These are phyloP conservation scores for Aphanomyces stellatus DNA, from an alignment of 352 stramenopile species.

Conservation along the genomic window DNA sequence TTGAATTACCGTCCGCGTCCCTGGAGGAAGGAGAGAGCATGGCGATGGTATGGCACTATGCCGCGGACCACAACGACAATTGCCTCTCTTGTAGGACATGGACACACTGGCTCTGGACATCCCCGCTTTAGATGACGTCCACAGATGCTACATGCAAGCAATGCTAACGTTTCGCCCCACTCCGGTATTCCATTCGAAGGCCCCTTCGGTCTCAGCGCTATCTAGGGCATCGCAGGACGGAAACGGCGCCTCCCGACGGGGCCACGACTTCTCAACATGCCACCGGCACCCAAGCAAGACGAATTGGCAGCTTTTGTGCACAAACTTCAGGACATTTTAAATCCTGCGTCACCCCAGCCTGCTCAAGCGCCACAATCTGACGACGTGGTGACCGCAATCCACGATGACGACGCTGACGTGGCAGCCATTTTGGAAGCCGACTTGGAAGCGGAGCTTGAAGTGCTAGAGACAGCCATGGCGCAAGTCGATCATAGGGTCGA, in stretches of 20 bases:
- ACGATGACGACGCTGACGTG: background rate
- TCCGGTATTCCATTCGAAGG: background rate
- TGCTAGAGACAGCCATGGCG: background rate
- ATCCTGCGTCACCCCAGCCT: no score
- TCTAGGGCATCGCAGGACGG: background rate
- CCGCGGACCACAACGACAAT: background rate
- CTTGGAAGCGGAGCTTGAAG: background rate
- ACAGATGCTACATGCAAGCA: background rate
- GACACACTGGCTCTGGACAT: conserved; percentile 1
- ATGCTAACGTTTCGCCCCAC: conserved; percentile 11
- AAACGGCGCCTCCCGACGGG: background rate
- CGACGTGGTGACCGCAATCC: no score
- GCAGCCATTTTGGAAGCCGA: background rate
- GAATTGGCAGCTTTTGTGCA: background rate
- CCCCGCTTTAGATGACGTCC: background rate
- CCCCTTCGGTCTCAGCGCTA: background rate
- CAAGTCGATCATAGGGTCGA: background rate
- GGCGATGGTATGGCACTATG: background rate
- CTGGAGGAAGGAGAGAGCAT: background rate
- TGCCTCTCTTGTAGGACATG: background rate
- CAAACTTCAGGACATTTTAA: background rate
- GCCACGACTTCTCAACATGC: conserved; percentile 5
- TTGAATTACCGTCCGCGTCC: background rate
- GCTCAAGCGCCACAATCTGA: no score
- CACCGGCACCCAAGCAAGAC: background rate